Conservation (phyloP, 176 grass and related monocot genomes). For the Carex littledalei region DNA sequence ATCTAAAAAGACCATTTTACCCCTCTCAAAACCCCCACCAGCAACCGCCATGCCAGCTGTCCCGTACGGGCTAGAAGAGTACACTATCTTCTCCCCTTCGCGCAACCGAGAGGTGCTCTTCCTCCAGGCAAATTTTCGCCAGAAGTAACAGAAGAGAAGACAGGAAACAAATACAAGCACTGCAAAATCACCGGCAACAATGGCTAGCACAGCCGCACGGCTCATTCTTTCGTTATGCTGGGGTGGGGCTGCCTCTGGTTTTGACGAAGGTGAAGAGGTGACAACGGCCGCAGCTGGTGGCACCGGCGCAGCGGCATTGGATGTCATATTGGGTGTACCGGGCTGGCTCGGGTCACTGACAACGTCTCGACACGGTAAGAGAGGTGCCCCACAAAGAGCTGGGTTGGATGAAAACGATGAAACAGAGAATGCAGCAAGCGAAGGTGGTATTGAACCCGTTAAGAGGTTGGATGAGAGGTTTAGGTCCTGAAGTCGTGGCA, state of each 20-base stretch:
- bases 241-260: slow-evolving; percentile 26
- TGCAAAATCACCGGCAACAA: slow-evolving; percentile 73
- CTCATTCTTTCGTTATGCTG: slow-evolving; percentile 47
- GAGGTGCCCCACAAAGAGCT: slow-evolving; percentile 53
- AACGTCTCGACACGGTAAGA: slow-evolving; percentile 40
- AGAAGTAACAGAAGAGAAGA: slow-evolving; percentile 93
- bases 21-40: slow-evolving; percentile 43
- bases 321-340: slow-evolving; percentile 3
- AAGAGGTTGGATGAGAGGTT: slow-evolving; percentile 70
- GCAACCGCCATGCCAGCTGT: slow-evolving; percentile 19
- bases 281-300: slow-evolving; percentile 41
- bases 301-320: slow-evolving; percentile 26
- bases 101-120: slow-evolving; percentile 38
- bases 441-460: slow-evolving; percentile 42
- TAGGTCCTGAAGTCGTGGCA: slow-evolving; percentile 60
- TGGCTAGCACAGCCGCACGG: slow-evolving; percentile 51
- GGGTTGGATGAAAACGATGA: slow-evolving; percentile 42
- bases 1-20: slow-evolving; percentile 81
- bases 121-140: slow-evolving; percentile 62
- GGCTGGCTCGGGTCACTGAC: slow-evolving; percentile 17
- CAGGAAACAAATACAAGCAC: slow-evolving; percentile 72
- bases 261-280: slow-evolving; percentile 40
- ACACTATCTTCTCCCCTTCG: slow-evolving; percentile 96
- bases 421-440: slow-evolving; percentile 40
- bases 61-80: slow-evolving; percentile 90